Evolutionary conservation across 2,329 filamentous ascomycete species (phyloP).

Genomic region (Hawksworthiomyces lignivorus): DNA sequence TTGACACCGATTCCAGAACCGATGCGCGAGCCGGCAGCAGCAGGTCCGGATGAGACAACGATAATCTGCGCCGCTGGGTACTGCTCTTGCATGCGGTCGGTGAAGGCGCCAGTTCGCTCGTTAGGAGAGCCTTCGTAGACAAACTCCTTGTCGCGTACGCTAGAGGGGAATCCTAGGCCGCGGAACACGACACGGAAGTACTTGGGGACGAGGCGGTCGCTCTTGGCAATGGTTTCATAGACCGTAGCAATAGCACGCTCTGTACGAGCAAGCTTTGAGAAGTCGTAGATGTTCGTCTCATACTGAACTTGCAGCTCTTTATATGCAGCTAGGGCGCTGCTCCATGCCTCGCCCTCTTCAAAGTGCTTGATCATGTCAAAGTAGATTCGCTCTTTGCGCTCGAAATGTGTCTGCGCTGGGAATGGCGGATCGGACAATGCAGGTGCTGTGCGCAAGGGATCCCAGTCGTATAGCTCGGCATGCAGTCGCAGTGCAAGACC

Average conservation of each 20-base stretch:
- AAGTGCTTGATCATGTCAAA: constrained; percentile 94
- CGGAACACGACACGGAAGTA: constrained; percentile 91
- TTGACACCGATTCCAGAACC: constrained; percentile 1
- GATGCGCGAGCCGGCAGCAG: constrained; percentile 4
- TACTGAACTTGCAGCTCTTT: constrained; percentile 89
- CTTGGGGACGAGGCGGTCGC: constrained; percentile 67
- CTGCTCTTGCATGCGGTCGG: constrained; percentile 85
- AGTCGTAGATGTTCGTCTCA: constrained; percentile 82
- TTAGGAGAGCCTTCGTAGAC: constrained; percentile 76
- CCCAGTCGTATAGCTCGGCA: constrained; percentile 89
- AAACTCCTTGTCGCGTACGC: constrained; percentile 80
- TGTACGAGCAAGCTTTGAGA: constrained; percentile 79
- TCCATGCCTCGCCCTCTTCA: constrained; percentile 91
- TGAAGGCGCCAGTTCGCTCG: constrained; percentile 74
- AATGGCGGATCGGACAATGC: constrained; percentile 68
- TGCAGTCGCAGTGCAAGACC: constrained; percentile 84
- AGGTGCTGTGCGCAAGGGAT: constrained; percentile 58
- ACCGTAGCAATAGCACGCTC: constrained; percentile 88
- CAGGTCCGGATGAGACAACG: constrained; percentile 9
- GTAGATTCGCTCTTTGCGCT: constrained; percentile 85
- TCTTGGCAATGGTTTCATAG: constrained; percentile 80
- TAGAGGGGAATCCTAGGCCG: constrained; percentile 77
- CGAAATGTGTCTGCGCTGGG: constrained; percentile 78
- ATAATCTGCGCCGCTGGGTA: constrained; percentile 81
- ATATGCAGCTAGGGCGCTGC: constrained; percentile 78